Percentiles rank a stretch among this genome's conserved stretches.
phyloP scores from a whole-genome alignment of 2,329 filamentous ascomycete species.

The Lecanicillium sp. region DNA sequence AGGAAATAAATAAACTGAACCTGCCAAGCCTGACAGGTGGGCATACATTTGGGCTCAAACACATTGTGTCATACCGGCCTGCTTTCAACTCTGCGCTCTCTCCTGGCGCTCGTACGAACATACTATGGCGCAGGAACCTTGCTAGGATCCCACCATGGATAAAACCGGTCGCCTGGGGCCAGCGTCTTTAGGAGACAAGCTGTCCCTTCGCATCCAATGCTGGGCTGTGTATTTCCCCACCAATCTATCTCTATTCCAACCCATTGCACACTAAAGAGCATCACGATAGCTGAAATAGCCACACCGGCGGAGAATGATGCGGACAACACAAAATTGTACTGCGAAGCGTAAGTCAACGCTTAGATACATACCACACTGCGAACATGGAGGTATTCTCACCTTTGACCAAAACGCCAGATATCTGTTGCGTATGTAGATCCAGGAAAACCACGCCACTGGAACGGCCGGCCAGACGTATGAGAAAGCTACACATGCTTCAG shows the following conservation, averaged over 20 bases:
- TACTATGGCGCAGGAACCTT: slow-evolving; percentile 14
- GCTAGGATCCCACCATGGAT: slow-evolving; percentile 17
- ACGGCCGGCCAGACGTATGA: slow-evolving; percentile 39
- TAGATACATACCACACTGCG: background rate
- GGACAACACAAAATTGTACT: slow-evolving; percentile 39
- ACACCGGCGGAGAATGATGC: slow-evolving; percentile 36
- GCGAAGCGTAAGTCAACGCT: no score
- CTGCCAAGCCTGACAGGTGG: background rate
- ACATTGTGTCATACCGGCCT: no score
- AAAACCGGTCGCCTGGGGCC: slow-evolving; percentile 16
- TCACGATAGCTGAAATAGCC: slow-evolving; percentile 37
- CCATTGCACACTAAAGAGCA: slow-evolving; percentile 40
- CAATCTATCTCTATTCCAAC: slow-evolving; percentile 27
- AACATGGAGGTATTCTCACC: background rate
- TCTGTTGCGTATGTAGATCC: slow-evolving; percentile 36
- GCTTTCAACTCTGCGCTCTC: no score
- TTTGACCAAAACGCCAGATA: slow-evolving; percentile 42
- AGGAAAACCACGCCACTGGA: slow-evolving; percentile 37
- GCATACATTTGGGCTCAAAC: no score
- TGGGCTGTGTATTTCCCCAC: slow-evolving; percentile 33
- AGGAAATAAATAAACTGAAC: no score
- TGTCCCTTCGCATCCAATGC: slow-evolving; percentile 15
- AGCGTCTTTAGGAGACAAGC: slow-evolving; percentile 15
- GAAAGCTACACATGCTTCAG: slow-evolving; percentile 6
- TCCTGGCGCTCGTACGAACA: no score